These are phyloP conservation scores for Bombardia bombarda DNA, from an alignment of 495 filamentous ascomycete species.

Conservation along the genomic window DNA sequence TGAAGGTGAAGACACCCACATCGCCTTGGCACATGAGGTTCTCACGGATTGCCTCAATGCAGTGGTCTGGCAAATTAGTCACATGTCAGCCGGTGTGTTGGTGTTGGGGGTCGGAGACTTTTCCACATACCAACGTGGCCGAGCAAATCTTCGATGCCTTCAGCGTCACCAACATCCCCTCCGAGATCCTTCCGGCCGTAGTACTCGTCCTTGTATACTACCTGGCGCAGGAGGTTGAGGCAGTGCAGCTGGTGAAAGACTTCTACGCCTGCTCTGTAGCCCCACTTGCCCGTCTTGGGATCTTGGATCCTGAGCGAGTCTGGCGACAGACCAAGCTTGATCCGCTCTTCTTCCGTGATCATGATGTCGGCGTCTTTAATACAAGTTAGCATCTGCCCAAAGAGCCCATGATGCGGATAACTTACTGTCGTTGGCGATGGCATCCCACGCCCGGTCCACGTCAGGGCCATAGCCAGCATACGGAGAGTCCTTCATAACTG, in stretches of 20 bases:
- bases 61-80: slow-evolving; percentile 27
- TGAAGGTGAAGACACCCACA: slow-evolving; percentile 44
- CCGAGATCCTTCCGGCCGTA: slow-evolving; percentile 34
- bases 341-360: slow-evolving; percentile 40
- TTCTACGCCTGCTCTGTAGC: slow-evolving; percentile 45
- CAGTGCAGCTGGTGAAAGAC: slow-evolving; percentile 52
- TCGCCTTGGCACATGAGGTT: slow-evolving; percentile 46
- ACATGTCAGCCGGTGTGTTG: slow-evolving; percentile 1
- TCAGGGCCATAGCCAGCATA: slow-evolving; percentile 36
- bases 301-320: slow-evolving; percentile 38
- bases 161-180: slow-evolving; percentile 23
- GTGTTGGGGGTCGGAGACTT: not conserved
- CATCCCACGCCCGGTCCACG: slow-evolving; percentile 37
- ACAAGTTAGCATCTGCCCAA: too few species aligned
- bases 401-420: too few species aligned
- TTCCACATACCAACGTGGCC: slow-evolving; percentile 18
- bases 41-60: slow-evolving; percentile 42
- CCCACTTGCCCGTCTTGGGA: slow-evolving; percentile 40
- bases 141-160: slow-evolving; percentile 17
- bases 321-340: slow-evolving; percentile 37
- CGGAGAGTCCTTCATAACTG: slow-evolving; percentile 27
- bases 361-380: slow-evolving; percentile 43
- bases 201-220: slow-evolving; percentile 38
- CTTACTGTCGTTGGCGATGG: slow-evolving; percentile 35
- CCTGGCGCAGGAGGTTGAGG: slow-evolving; percentile 42